A percentile compares a stretch with the other conserved stretches of the same genome.
These are phyloP conservation scores for Sporothrix inflata DNA, from an alignment of 2,329 filamentous ascomycete species.

Conservation along the genomic window DNA sequence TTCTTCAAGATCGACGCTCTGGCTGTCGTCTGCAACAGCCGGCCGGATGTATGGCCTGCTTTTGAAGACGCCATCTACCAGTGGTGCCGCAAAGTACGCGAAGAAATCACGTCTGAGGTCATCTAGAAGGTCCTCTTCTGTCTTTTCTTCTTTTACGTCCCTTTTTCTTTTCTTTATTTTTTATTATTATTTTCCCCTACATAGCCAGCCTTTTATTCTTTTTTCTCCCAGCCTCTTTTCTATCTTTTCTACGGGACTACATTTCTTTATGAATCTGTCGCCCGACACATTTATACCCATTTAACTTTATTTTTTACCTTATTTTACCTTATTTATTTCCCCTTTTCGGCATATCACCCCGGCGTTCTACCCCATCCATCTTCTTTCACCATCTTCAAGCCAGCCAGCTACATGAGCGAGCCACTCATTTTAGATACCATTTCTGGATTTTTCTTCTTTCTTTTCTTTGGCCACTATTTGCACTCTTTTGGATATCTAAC, in stretches of 20 bases:
- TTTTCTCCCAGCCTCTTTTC: background rate
- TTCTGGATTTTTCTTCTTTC: background rate
- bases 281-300: conserved; percentile 19
- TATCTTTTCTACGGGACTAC: background rate
- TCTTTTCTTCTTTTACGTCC: background rate
- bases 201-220: background rate
- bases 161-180: background rate
- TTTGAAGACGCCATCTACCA: conserved; percentile 82
- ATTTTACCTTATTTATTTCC: background rate
- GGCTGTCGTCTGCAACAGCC: conserved; percentile 77
- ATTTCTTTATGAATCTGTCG: background rate
- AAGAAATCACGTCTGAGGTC: conserved; percentile 75
- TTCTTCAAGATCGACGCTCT: conserved; percentile 82
- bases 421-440: conserved; percentile 10
- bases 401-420: conserved; percentile 5
- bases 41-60: conserved; percentile 70
- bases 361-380: background rate
- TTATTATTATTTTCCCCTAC: background rate
- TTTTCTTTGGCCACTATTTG: background rate
- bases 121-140: conserved; percentile 27
- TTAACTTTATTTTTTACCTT: background rate
- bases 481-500: background rate
- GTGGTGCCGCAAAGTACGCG: conserved; percentile 82
- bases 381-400: background rate
- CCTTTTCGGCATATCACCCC: background rate